Evolutionary conservation across 1,284 basidiomycete genomes (phyloP).

Genomic region (Pseudozyma thailandica): DNA sequence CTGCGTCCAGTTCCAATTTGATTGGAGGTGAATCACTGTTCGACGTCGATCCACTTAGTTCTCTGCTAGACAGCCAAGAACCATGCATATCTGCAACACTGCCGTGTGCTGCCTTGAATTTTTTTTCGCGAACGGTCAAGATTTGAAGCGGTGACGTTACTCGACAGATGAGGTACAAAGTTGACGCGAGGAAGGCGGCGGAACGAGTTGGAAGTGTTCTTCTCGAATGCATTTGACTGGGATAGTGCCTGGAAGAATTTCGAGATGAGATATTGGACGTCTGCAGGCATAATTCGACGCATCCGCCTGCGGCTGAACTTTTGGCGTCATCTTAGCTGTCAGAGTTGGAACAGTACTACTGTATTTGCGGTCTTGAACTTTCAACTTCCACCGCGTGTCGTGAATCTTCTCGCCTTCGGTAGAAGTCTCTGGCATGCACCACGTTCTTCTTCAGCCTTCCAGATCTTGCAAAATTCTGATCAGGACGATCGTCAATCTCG

Average conservation of each 20-base stretch:
- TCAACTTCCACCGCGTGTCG: constrained; percentile 27
- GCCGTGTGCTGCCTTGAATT: background rate
- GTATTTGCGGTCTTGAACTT: background rate
- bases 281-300: too few relatives aligned
- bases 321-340: constrained; percentile 9
- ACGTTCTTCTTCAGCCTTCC: constrained; percentile 26
- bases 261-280: background rate
- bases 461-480: background rate
- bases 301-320: too few relatives aligned
- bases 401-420: constrained; percentile 4
- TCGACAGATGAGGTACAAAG: constrained; percentile 15
- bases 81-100: background rate
- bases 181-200: constrained; percentile 39
- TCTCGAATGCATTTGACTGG: background rate
- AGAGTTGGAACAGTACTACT: too few relatives aligned
- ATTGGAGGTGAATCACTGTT: constrained; percentile 2
- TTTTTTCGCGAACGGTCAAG: background rate
- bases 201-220: constrained; percentile 35
- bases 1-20: too few relatives aligned
- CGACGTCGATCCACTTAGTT: constrained; percentile 34
- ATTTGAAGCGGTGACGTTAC: constrained; percentile 24
- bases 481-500: background rate
- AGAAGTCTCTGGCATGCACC: constrained; percentile 19
- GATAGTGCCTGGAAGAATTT: constrained; percentile 8
- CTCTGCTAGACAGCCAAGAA: constrained; percentile 7